Conservation (phyloP, 306 rosid species). For the Fragaria vesca region DNA sequence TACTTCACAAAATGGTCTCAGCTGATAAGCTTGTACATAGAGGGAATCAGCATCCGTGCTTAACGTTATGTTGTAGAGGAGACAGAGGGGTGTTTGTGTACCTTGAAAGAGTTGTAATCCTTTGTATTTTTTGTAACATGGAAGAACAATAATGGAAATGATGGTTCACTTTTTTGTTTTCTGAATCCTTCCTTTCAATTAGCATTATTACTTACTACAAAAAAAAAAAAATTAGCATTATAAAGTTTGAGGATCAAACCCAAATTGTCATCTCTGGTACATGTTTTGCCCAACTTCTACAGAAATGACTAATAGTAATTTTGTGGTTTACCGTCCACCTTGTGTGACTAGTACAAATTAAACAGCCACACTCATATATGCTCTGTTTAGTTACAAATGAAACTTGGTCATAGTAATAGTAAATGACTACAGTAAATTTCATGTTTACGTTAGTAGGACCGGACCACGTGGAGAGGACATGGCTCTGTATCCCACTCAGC, state of each 20-base stretch:
- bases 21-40: slow-evolving; percentile 30
- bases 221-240: too few relatives aligned
- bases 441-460: neutral
- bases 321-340: too few relatives aligned
- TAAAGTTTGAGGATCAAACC: neutral
- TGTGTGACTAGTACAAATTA: too few relatives aligned
- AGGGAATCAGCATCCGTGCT: slow-evolving; percentile 23
- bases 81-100: neutral
- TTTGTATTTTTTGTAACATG: slow-evolving; percentile 14
- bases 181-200: neutral
- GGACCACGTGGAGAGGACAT: slow-evolving; percentile 13
- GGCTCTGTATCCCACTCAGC: neutral
- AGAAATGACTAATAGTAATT: too few relatives aligned
- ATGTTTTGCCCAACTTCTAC: too few relatives aligned
- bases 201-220: too few relatives aligned
- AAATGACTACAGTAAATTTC: neutral
- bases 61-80: slow-evolving; percentile 15
- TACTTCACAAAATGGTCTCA: neutral
- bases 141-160: slow-evolving; percentile 3
- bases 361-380: too few relatives aligned
- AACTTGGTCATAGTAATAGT: too few relatives aligned
- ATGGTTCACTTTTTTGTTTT: neutral
- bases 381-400: too few relatives aligned
- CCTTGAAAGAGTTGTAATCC: slow-evolving; percentile 19
- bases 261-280: neutral